Evolutionary conservation across 495 filamentous ascomycete genomes (phyloP).

Genomic region (Paragyromitra xinjiangensis): DNA sequence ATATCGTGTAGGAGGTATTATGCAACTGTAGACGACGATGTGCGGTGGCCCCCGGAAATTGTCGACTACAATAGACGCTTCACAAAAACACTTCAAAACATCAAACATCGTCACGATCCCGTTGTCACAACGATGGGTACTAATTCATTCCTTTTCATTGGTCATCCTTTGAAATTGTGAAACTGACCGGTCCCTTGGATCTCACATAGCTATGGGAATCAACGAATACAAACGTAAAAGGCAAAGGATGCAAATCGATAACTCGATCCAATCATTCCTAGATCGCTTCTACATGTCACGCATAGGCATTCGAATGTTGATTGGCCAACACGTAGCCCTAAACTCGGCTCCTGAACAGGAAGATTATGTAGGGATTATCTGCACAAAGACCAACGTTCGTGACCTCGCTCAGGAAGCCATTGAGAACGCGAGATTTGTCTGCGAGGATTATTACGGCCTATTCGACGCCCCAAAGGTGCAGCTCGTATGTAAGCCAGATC

Average conservation of each 20-base stretch:
- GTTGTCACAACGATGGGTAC: constrained; percentile 83
- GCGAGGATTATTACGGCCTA: constrained; percentile 97
- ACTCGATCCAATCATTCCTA: constrained; percentile 93
- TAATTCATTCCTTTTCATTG: constrained; percentile 10
- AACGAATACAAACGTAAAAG: constrained; percentile 95
- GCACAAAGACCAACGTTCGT: constrained; percentile 96
- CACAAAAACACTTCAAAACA: constrained; percentile 81
- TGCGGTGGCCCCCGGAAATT: constrained; percentile 93
- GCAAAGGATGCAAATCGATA: constrained; percentile 97
- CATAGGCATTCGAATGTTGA: constrained; percentile 99
- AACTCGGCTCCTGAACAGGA: constrained; percentile 87
- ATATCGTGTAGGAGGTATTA: constrained; percentile 76
- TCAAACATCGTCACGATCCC: constrained; percentile 94
- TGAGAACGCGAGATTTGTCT: constrained; percentile 97
- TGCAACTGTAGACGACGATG: constrained; percentile 84
- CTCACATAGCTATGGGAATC: constrained; percentile 82
- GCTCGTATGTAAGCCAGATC: constrained; percentile 88
- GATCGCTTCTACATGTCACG: constrained; percentile 99
- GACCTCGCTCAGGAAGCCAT: constrained; percentile 97
- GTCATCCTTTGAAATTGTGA: constrained; percentile 25
- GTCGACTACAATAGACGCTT: constrained; percentile 94
- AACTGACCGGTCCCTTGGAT: constrained; percentile 35
- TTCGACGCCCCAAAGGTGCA: constrained; percentile 98
- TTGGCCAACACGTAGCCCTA: constrained; percentile 96
- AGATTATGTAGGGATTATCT: constrained; percentile 98